Conservation (phyloP, 1,284 basidiomycete species). For the Austroboletus niveus region DNA sequence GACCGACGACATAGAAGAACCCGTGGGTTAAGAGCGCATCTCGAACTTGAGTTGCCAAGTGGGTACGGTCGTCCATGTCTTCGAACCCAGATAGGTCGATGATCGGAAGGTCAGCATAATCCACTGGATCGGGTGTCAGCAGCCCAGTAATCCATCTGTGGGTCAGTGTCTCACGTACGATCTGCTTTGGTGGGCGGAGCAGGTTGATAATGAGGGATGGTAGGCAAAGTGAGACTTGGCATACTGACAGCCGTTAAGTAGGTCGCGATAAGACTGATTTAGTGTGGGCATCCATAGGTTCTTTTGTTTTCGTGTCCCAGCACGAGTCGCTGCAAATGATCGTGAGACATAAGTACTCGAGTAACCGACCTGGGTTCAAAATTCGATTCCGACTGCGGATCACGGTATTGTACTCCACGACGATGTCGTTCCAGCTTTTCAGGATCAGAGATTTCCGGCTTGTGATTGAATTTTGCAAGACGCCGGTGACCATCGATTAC, state of each 20-base stretch:
- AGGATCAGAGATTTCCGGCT: too few relatives aligned
- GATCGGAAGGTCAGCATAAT: conserved; percentile 64
- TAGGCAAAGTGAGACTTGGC: conserved; percentile 12
- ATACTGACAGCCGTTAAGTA: conserved; percentile 5
- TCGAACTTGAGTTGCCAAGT: conserved; percentile 48
- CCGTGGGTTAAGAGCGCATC: conserved; percentile 60
- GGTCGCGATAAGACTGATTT: too few relatives aligned
- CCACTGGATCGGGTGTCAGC: conserved; percentile 39
- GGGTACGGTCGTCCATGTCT: conserved; percentile 45
- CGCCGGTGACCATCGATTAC: too few relatives aligned
- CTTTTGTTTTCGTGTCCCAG: too few relatives aligned
- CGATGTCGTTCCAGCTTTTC: too few relatives aligned
- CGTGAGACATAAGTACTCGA: too few relatives aligned
- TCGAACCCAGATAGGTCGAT: conserved; percentile 57
- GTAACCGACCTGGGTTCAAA: too few relatives aligned
- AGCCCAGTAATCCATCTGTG: background rate
- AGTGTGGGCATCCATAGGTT: too few relatives aligned
- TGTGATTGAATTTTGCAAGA: too few relatives aligned
- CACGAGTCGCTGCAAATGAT: conserved; percentile 5
- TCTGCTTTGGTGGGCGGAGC: conserved; percentile 20
- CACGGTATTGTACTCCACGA: too few relatives aligned
- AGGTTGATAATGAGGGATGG: conserved; percentile 22
- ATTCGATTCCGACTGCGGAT: too few relatives aligned
- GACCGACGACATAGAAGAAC: conserved; percentile 64
- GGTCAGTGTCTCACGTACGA: conserved; percentile 12